Evolutionary conservation across 2,329 filamentous ascomycete species (phyloP).

Genomic region (Onygena corvina): DNA sequence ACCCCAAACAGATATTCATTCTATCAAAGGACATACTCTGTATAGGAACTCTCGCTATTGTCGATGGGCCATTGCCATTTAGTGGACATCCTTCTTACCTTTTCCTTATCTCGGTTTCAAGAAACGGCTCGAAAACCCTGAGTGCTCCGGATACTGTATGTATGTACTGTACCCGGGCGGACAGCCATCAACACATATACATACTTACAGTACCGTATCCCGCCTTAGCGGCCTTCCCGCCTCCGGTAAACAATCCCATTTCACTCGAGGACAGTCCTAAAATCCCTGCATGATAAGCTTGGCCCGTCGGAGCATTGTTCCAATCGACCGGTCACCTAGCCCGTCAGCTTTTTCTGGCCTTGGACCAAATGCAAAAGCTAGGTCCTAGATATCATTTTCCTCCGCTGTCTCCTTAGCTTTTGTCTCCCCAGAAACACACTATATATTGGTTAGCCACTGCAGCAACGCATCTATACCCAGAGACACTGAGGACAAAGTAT

Average conservation of each 20-base stretch:
- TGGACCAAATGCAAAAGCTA: neutral
- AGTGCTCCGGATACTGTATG: neutral
- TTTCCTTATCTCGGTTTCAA: conserved; percentile 2
- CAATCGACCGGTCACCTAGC: neutral
- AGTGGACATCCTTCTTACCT: neutral
- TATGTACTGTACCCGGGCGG: neutral
- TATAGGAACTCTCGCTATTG: neutral
- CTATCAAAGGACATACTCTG: neutral
- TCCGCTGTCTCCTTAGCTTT: neutral
- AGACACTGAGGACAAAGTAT: too few relatives aligned
- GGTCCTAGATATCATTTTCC: neutral
- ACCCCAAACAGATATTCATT: too few relatives aligned
- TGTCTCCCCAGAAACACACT: too few relatives aligned
- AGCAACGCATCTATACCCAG: too few relatives aligned
- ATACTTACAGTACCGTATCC: too few relatives aligned
- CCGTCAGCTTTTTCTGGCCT: neutral
- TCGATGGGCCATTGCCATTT: neutral
- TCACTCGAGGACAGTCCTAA: too few relatives aligned
- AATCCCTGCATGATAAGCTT: neutral
- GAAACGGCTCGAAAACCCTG: conserved; percentile 2
- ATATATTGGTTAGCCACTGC: too few relatives aligned
- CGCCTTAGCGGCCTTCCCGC: too few relatives aligned
- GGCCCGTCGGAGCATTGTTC: neutral
- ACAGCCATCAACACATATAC: neutral
- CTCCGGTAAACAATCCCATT: too few relatives aligned